phyloP scores from a whole-genome alignment of 2,329 filamentous ascomycete genomes.

The Helicocarpus griseus region DNA sequence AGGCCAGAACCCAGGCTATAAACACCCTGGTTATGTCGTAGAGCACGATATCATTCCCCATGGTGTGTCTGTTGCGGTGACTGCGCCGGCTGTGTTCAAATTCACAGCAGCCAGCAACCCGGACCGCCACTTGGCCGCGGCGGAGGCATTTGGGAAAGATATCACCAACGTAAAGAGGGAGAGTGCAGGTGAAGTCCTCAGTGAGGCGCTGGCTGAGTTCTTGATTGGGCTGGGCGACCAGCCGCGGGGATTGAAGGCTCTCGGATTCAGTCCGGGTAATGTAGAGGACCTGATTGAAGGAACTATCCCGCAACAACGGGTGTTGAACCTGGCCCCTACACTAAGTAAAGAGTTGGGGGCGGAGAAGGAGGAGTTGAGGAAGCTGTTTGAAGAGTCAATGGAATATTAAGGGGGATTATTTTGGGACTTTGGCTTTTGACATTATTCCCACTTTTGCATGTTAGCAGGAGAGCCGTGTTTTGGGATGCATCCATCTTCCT shows the following conservation, averaged over 20 bases:
- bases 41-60: constrained; percentile 77
- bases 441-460: background rate
- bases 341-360: constrained; percentile 59
- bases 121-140: constrained; percentile 78
- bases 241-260: constrained; percentile 69
- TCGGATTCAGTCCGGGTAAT: constrained; percentile 70
- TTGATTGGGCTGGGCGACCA: constrained; percentile 78
- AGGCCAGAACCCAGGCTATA: constrained; percentile 85
- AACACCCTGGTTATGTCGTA: constrained; percentile 77
- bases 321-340: constrained; percentile 83
- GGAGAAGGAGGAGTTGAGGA: constrained; percentile 62
- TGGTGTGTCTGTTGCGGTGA: constrained; percentile 89
- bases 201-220: constrained; percentile 74
- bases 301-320: constrained; percentile 82
- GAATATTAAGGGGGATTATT: constrained; percentile 34
- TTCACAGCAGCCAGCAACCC: constrained; percentile 91
- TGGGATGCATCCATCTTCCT: too few species aligned
- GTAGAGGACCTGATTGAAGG: constrained; percentile 83
- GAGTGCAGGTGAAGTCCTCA: constrained; percentile 78
- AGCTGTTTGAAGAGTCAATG: constrained; percentile 56
- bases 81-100: constrained; percentile 83
- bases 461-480: too few species aligned
- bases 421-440: background rate
- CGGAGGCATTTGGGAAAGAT: constrained; percentile 85
- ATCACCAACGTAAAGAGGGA: constrained; percentile 78